phyloP scores from a whole-genome alignment of 192 early-diverging fungal genomes.

The Endogone sp. region DNA sequence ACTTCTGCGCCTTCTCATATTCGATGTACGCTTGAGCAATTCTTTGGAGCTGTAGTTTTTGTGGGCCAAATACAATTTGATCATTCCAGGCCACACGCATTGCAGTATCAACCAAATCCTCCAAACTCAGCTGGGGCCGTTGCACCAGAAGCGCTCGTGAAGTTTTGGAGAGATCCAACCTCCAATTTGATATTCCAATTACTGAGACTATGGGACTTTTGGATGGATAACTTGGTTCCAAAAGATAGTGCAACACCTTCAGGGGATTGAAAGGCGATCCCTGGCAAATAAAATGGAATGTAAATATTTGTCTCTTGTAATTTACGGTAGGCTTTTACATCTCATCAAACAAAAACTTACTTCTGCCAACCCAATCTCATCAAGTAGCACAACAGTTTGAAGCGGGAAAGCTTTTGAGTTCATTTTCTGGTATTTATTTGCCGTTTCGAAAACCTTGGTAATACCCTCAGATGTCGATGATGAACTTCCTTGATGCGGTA shows the following conservation, averaged over 20 bases:
- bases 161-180: constrained; percentile 16
- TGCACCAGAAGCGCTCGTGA: constrained; percentile 19
- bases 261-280: constrained; percentile 10
- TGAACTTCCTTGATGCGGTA: constrained; percentile 14
- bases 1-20: constrained; percentile 14
- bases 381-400: constrained; percentile 7
- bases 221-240: constrained; percentile 11
- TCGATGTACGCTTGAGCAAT: constrained; percentile 8
- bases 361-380: constrained; percentile 11
- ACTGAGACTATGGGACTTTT: constrained; percentile 10
- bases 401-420: constrained; percentile 5
- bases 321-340: no score
- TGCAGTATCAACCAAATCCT: constrained; percentile 11
- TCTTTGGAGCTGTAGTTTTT: background rate
- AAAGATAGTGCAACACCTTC: constrained; percentile 10
- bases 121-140: constrained; percentile 13
- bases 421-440: constrained; percentile 1
- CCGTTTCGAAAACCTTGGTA: constrained; percentile 10
- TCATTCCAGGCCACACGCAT: background rate
- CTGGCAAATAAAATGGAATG: background rate
- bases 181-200: constrained; percentile 18
- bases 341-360: background rate
- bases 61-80: no score
- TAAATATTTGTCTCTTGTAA: background rate
- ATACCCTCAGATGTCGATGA: constrained; percentile 15